Evolutionary conservation across 2,329 filamentous ascomycete genomes (phyloP), one percentile per base, ranked within the genome.

Genomic region (Torrubiellomyces zombiae): DNA sequence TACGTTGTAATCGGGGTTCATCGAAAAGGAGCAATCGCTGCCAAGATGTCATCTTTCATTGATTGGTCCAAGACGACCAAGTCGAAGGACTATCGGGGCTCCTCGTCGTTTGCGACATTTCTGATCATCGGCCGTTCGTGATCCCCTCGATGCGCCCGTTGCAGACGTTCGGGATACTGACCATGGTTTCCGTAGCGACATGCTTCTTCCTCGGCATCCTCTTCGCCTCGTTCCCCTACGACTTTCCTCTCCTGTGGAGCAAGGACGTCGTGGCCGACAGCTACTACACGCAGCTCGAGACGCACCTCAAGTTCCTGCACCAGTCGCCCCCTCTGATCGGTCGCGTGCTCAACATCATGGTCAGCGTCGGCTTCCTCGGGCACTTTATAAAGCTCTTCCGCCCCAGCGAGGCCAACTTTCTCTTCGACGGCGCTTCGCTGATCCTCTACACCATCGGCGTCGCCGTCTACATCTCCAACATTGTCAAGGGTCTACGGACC

Each of bases 161-260:
- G 11, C 23, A 31, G 15, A 15, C 15, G 5, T 17, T 5, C 16
- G 13, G 18, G 6, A 9, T 12, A 19, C 16, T 21, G 18, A 28
- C 26, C 21, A 13, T 15, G 15, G 14, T n/a, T 13, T 17, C 3
- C 22, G 18, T 40, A 85, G 78, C 78, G 35, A 83, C 79, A 37
- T 93, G 81, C 53, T 98, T 98, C 69, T 93, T 95, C 68, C 77
- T 98, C 36, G 89, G 89, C 41, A 83, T 95, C 51, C 75, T 98
- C 53, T 98, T 95, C 67, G 83, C 83, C 41, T 74, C 75, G 34
- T 91, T 95, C 55, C 85, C 89, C 32, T 98, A 95, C 63, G 89
- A 91, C 62, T 89, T 82, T 58, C 77, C 81, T 31, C 74, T 89
- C 34, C 75, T 91, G 27, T 91, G 81, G 67, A 76, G 75, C 25